Base-by-base conservation (phyloP, 176 grass and related monocot genomes). In the Olyra latifolia region DNA sequence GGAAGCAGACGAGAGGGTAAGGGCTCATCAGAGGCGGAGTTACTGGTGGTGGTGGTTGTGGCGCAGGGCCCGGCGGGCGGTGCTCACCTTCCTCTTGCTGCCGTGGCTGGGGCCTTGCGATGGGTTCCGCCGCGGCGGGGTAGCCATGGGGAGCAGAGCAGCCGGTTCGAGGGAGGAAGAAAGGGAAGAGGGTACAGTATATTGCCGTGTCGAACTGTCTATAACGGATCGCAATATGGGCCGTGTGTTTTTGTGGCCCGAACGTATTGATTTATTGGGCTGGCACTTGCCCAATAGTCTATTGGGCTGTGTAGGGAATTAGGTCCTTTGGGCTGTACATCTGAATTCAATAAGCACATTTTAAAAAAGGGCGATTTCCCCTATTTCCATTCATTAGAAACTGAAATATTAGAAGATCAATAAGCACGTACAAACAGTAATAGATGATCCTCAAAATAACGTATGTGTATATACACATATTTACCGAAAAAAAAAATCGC, bases 91-190 rank as follows among this genome's bases (percentile, higher is more conserved):
- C 47, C 66, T 66, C 66, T 27, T 83, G 76, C 69, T 54, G n/a
- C 50, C 50, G 60, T 35, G 44, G 52, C 30, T 5, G 52, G 60
- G 53, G 71, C 53, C 66, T 64, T 80, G 83, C 66, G 29, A 82
- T 46, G 67, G 73, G 81, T 78, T 89, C 84, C 82, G 88, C 54
- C 77, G 77, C 73, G 81, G 66, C 72, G 85, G 82, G 12, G 80
- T 44, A 50, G 84, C 85, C 89, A 91, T 91, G 66, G 53, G 52
- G 50, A 50, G 72, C 28, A 16, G 19, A 58, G 15, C 52, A 0
- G 5, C 47, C 72, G 72, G 16, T 53, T 76, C 76, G 4, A 40
- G 11, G 11, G 32, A 41, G 56, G 23, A 63, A 30, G 7, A 2
- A 2, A 8, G 52, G 7, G 74, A 0, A 35, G 70, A 8, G n/a